Conservation (phyloP, 73 alveolate genomes). For the Paramecium octaurelia region DNA sequence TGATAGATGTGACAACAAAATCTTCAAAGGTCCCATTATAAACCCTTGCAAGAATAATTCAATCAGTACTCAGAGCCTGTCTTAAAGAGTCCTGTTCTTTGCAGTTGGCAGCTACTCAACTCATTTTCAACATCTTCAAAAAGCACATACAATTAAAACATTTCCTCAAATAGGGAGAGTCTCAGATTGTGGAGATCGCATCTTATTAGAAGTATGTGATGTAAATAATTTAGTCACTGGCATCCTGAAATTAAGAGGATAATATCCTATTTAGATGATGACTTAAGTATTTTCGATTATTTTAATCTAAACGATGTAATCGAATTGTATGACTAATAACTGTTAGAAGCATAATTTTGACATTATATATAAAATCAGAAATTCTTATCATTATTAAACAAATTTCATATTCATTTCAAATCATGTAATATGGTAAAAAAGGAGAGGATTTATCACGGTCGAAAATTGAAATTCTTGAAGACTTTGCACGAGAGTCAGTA, state of each 20-base stretch:
- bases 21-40: not conserved
- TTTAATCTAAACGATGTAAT: not conserved
- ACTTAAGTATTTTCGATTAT: slow-evolving; percentile 25
- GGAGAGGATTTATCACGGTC: not conserved
- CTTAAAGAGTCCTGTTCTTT: not conserved
- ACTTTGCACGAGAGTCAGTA: not conserved
- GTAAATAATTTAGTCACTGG: not conserved
- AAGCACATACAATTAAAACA: not conserved
- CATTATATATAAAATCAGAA: not conserved
- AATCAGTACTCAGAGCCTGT: not conserved
- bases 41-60: not conserved
- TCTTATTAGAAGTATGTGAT: not conserved
- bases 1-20: not conserved
- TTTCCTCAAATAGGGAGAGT: not conserved
- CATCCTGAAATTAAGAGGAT: slow-evolving; percentile 6
- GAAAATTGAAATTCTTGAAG: not conserved
- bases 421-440: not conserved
- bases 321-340: not conserved
- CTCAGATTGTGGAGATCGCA: not conserved
- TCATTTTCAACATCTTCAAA: not conserved
- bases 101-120: not conserved
- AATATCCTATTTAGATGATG: slow-evolving; percentile 1
- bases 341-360: slow-evolving; percentile 28
- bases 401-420: not conserved
- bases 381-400: not conserved